Evolutionary conservation across 257 asterid genomes (phyloP).

Genomic region (Salvia splendens): DNA sequence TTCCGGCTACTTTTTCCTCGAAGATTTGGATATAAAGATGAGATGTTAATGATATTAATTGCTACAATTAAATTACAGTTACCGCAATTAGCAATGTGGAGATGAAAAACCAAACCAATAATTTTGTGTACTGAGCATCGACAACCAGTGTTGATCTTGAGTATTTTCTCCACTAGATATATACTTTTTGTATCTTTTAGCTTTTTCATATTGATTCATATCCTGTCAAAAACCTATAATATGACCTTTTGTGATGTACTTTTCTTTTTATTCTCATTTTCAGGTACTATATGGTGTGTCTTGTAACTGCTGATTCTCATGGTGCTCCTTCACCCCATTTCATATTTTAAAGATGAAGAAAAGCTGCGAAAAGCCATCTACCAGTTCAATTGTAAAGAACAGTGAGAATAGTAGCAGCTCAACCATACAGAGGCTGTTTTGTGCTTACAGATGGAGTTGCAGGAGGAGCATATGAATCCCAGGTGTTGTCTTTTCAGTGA

Average conservation of each 20-base stretch:
- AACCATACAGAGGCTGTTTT: conserved; percentile 27
- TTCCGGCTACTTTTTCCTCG: neutral
- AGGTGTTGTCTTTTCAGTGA: conserved; percentile 20
- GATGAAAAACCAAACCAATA: neutral
- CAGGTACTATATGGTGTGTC: neutral
- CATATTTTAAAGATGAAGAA: conserved; percentile 17
- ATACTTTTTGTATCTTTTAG: neutral
- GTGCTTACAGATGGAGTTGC: conserved; percentile 28
- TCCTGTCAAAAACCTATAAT: neutral
- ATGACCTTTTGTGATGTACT: neutral
- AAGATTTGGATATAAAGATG: neutral
- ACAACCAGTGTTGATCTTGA: neutral
- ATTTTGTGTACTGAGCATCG: neutral
- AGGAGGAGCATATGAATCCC: conserved; percentile 26
- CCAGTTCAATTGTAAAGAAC: neutral
- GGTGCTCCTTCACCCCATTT: conserved; percentile 25
- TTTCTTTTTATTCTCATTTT: conserved; percentile 1
- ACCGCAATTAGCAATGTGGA: neutral
- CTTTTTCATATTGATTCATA: neutral
- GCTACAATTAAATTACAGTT: neutral
- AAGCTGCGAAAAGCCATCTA: neutral
- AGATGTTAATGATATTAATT: neutral
- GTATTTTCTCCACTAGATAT: neutral
- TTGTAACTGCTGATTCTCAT: conserved; percentile 1
- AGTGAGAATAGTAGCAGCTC: conserved; percentile 15